phyloP scores from a whole-genome alignment of 257 asterid genomes.

The Voacanga thouarsii region DNA sequence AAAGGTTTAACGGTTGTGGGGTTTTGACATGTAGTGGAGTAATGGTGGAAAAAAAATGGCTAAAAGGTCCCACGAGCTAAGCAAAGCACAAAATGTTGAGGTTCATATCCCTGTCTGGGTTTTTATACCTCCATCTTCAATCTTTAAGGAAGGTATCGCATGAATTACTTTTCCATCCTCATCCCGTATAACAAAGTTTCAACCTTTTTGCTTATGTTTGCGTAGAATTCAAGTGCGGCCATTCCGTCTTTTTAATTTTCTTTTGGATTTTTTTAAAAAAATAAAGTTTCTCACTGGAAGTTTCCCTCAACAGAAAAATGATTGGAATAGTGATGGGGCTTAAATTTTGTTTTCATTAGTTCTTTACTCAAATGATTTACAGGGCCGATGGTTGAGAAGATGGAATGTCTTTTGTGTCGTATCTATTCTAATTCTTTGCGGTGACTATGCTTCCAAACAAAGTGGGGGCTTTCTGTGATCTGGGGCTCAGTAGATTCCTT shows the following conservation, averaged over 20 bases:
- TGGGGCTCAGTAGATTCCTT: constrained; percentile 57
- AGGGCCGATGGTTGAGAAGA: constrained; percentile 29
- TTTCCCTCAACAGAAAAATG: constrained; percentile 31
- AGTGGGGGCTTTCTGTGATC: constrained; percentile 55
- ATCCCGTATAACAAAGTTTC: constrained; percentile 12
- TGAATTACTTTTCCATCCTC: constrained; percentile 27
- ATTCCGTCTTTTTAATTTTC: constrained; percentile 20
- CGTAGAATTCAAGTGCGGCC: constrained; percentile 46
- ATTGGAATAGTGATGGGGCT: constrained; percentile 18
- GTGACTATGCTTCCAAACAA: constrained; percentile 50
- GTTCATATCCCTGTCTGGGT: constrained; percentile 15
- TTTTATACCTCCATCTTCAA: constrained; percentile 15
- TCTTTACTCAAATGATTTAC: constrained; percentile 21
- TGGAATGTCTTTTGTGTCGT: constrained; percentile 39
- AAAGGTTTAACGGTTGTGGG: constrained; percentile 37
- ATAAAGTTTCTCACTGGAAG: constrained; percentile 26
- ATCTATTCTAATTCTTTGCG: constrained; percentile 29
- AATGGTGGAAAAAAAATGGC: constrained; percentile 31
- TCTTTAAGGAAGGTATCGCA: constrained; percentile 17
- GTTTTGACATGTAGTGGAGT: constrained; percentile 46
- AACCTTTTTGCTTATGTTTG: constrained; percentile 36
- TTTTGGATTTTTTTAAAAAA: neutral
- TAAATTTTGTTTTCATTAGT: constrained; percentile 5
- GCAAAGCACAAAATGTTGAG: constrained; percentile 38
- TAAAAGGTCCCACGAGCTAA: constrained; percentile 35